Conservation (phyloP, 2,329 filamentous ascomycete species). For the Penicillium verrucosum region DNA sequence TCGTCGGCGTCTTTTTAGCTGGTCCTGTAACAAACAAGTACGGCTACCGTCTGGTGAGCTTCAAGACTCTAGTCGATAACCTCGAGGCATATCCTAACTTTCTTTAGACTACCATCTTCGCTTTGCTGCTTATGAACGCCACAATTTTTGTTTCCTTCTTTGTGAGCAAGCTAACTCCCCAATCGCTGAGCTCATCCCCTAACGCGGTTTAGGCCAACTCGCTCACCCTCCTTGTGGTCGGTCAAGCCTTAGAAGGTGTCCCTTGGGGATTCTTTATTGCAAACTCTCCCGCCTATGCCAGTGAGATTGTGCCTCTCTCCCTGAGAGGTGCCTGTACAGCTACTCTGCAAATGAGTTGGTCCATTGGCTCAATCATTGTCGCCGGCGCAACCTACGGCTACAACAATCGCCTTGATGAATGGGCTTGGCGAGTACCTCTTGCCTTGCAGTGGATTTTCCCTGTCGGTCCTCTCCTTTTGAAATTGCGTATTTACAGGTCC, state of each 20-base stretch:
- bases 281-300: slow-evolving; percentile 30
- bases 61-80: too few relatives aligned
- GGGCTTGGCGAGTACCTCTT: slow-evolving; percentile 28
- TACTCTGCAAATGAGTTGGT: slow-evolving; percentile 32
- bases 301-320: slow-evolving; percentile 27
- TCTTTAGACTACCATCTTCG: slow-evolving; percentile 48
- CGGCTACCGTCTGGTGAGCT: slow-evolving; percentile 53
- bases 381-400: slow-evolving; percentile 24
- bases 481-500: neutral
- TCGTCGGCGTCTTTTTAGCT: slow-evolving; percentile 58
- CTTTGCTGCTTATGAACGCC: slow-evolving; percentile 56
- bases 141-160: slow-evolving; percentile 62
- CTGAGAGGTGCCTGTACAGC: slow-evolving; percentile 28
- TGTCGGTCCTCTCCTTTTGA: slow-evolving; percentile 13
- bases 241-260: slow-evolving; percentile 31
- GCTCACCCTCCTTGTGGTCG: slow-evolving; percentile 40
- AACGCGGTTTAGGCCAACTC: slow-evolving; percentile 34
- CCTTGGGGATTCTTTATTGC: slow-evolving; percentile 34
- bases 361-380: slow-evolving; percentile 30
- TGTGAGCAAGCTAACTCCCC: slow-evolving; percentile 27
- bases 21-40: slow-evolving; percentile 59
- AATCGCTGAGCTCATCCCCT: neutral
- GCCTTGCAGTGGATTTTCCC: slow-evolving; percentile 33
- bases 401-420: slow-evolving; percentile 20
- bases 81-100: too few relatives aligned